Percentiles rank a stretch among this genome's conserved stretches.
Evolutionary conservation across 306 rosid genomes (phyloP).

Genomic region (Rosa persica): DNA sequence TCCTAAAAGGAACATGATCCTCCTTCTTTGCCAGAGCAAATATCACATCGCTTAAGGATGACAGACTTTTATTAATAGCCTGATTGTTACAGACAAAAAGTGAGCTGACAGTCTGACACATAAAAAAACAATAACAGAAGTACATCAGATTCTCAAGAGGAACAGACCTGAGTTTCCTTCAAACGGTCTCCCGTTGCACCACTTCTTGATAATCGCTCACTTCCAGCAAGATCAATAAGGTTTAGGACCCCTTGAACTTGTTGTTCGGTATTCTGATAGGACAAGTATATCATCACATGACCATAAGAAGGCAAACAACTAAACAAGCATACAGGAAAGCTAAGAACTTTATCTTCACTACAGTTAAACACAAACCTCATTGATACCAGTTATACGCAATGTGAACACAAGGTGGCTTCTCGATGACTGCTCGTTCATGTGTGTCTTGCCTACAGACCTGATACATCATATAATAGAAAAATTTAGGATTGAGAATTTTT

Average conservation of each 20-base stretch:
- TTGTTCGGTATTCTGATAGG: slow-evolving; percentile 75
- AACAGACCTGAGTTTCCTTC: slow-evolving; percentile 90
- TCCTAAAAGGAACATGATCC: slow-evolving; percentile 88
- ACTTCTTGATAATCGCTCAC: slow-evolving; percentile 90
- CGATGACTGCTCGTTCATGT: slow-evolving; percentile 96
- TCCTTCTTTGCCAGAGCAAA: slow-evolving; percentile 93
- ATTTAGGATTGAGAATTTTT: not conserved
- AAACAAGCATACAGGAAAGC: not conserved
- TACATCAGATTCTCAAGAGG: slow-evolving; percentile 4
- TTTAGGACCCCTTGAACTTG: slow-evolving; percentile 95
- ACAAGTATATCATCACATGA: slow-evolving; percentile 18
- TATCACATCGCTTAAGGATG: slow-evolving; percentile 82
- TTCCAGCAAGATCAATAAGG: slow-evolving; percentile 93
- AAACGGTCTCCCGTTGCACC: slow-evolving; percentile 94
- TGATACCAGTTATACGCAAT: slow-evolving; percentile 80
- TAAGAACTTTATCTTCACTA: not conserved
- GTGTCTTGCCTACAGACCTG: slow-evolving; percentile 96
- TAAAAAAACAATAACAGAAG: not conserved
- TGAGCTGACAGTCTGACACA: slow-evolving; percentile 14
- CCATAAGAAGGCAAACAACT: not conserved
- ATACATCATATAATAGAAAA: slow-evolving; percentile 22
- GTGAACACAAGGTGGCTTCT: slow-evolving; percentile 96
- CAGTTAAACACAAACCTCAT: slow-evolving; percentile 53
- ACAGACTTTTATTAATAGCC: slow-evolving; percentile 95
- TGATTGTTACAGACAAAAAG: slow-evolving; percentile 27